Evolutionary conservation across 2,329 filamentous ascomycete species (phyloP).

Genomic region (Ascochyta lentis): DNA sequence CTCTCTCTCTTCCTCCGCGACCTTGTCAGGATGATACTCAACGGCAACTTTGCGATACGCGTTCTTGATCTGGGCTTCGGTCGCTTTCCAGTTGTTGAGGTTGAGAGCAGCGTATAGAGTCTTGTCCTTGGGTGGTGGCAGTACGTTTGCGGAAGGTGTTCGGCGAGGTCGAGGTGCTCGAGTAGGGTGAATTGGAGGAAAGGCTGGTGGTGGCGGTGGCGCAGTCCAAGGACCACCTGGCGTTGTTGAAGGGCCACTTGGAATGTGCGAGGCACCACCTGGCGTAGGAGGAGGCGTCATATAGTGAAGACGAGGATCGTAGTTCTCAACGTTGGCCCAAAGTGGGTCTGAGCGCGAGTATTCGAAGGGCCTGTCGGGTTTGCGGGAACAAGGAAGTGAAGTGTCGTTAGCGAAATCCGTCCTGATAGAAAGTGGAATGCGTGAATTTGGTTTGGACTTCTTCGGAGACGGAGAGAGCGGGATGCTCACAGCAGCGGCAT

Average conservation of each 20-base stretch:
- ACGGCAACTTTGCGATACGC: conserved; percentile 27
- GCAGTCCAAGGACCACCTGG: neutral
- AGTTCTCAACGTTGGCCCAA: conserved; percentile 31
- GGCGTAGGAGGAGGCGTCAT: conserved; percentile 8
- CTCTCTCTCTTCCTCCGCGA: conserved; percentile 13
- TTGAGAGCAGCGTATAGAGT: conserved; percentile 27
- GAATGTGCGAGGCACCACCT: neutral
- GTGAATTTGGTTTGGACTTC: conserved; percentile 11
- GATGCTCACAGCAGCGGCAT: conserved; percentile 1
- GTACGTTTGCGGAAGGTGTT: neutral
- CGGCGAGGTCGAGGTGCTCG: neutral
- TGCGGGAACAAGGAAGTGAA: conserved; percentile 18
- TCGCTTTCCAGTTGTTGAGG: conserved; percentile 22
- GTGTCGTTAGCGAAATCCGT: conserved; percentile 16
- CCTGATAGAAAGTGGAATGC: conserved; percentile 15
- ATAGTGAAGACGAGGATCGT: conserved; percentile 6
- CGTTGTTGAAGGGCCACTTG: neutral
- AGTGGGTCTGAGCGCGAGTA: conserved; percentile 18
- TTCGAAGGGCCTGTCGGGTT: conserved; percentile 17
- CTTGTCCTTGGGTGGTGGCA: conserved; percentile 19
- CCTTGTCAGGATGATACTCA: conserved; percentile 33
- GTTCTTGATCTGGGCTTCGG: conserved; percentile 17
- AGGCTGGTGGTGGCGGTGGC: conserved; percentile 4
- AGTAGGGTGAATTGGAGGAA: conserved; percentile 1
- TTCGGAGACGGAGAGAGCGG: conserved; percentile 5